phyloP scores from a whole-genome alignment of 1,284 basidiomycete species.

The Cryptococcus sp. region DNA sequence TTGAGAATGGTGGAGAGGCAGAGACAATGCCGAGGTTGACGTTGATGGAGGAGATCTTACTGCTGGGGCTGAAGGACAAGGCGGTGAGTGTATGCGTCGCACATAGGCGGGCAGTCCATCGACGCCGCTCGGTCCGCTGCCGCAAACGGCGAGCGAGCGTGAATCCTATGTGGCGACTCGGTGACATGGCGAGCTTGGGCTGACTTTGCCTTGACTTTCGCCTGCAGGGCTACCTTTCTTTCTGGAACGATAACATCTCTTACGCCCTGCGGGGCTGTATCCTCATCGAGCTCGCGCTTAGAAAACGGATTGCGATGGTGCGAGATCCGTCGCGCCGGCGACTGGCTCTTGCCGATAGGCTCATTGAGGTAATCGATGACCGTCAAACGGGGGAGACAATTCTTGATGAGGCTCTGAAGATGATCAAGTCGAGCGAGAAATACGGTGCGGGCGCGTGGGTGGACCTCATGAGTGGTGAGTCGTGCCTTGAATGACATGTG shows the following conservation, averaged over 20 bases:
- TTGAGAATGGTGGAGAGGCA: constrained; percentile 72
- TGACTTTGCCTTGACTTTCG: background rate
- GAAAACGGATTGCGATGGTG: constrained; percentile 82
- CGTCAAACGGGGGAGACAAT: constrained; percentile 90
- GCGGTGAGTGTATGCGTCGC: constrained; percentile 57
- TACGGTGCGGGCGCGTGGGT: constrained; percentile 91
- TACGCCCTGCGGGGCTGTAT: constrained; percentile 94
- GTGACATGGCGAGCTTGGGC: background rate
- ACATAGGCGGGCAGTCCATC: too few species aligned
- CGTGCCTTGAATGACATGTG: background rate
- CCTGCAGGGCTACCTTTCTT: constrained; percentile 79
- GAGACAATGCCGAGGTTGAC: constrained; percentile 78
- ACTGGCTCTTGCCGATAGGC: constrained; percentile 70
- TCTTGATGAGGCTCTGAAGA: constrained; percentile 88
- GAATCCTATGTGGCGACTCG: background rate
- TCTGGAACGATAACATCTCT: constrained; percentile 98
- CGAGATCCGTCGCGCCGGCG: constrained; percentile 75
- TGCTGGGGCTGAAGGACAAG: constrained; percentile 89
- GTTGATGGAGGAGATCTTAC: constrained; percentile 92
- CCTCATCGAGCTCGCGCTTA: constrained; percentile 85
- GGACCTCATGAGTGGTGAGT: constrained; percentile 82
- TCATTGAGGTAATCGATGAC: constrained; percentile 87
- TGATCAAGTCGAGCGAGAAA: constrained; percentile 78
- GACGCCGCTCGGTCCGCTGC: too few species aligned
- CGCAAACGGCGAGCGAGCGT: background rate